Evolutionary conservation across 192 early-diverging fungal genomes (phyloP).

Genomic region (Martensiomyces pterosporus): DNA sequence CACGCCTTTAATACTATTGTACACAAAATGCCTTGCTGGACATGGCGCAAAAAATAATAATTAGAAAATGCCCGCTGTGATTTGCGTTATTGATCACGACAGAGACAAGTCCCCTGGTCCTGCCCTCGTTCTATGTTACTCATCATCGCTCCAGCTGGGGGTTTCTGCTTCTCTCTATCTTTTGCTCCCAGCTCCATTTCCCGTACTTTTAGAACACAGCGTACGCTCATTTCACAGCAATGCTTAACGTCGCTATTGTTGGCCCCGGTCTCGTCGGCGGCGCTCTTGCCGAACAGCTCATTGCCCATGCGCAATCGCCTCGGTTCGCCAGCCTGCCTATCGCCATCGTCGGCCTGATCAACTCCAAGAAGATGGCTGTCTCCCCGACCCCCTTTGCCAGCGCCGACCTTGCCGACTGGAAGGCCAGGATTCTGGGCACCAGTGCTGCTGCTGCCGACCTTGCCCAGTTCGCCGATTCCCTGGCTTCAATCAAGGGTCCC

Average conservation of each 20-base stretch:
- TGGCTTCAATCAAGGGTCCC: constrained; percentile 51
- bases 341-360: constrained; percentile 72
- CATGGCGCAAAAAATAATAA: not conserved
- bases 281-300: constrained; percentile 82
- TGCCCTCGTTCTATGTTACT: not conserved
- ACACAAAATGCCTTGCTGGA: not conserved
- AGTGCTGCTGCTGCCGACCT: constrained; percentile 48
- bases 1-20: too few species aligned
- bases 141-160: not conserved
- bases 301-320: constrained; percentile 48
- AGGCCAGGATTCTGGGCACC: constrained; percentile 43
- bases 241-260: constrained; percentile 83
- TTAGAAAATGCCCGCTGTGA: not conserved
- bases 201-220: not conserved
- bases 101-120: too few species aligned
- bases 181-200: not conserved
- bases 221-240: constrained; percentile 6
- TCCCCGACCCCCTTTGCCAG: constrained; percentile 44
- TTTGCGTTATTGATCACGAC: not conserved
- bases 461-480: constrained; percentile 52
- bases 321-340: constrained; percentile 53
- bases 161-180: constrained; percentile 1
- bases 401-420: constrained; percentile 51
- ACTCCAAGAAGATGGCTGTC: constrained; percentile 68
- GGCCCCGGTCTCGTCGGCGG: constrained; percentile 93